Percentiles rank a stretch among this genome's conserved stretches.
phyloP scores from a whole-genome alignment of 805 yeast genomes.

The Candida germanica region DNA sequence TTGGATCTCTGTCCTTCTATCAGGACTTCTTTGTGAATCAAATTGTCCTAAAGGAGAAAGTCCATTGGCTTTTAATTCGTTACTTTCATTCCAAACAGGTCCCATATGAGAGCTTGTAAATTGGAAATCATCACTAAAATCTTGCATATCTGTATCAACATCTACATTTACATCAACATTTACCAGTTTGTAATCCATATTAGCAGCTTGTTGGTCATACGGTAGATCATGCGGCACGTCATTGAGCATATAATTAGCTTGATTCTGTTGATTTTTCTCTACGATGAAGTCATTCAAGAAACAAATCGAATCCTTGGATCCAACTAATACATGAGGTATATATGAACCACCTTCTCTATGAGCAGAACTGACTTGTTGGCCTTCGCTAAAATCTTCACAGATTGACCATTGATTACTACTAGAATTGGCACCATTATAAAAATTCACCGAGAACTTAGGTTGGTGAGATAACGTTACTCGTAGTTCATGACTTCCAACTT shows the following conservation, averaged over 20 bases:
- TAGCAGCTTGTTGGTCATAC: conserved; percentile 1
- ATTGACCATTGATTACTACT: conserved; percentile 70
- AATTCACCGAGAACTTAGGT: conserved; percentile 78
- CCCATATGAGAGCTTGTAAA: conserved; percentile 4
- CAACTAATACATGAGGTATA: conserved; percentile 68
- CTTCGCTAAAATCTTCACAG: conserved; percentile 82
- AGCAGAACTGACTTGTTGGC: conserved; percentile 74
- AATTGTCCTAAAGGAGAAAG: conserved; percentile 18
- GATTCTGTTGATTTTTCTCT: conserved; percentile 30
- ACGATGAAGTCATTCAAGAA: conserved; percentile 53
- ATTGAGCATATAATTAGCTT: conserved; percentile 11
- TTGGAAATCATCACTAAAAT: conserved; percentile 9
- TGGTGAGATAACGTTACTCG: conserved; percentile 52
- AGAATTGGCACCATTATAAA: conserved; percentile 52
- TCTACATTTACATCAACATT: not conserved
- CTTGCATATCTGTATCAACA: conserved; percentile 1
- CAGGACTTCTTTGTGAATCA: conserved; percentile 11
- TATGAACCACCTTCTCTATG: conserved; percentile 50
- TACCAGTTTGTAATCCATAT: conserved; percentile 8
- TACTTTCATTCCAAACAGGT: conserved; percentile 10
- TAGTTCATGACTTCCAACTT: conserved; percentile 45
- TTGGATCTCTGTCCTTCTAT: conserved; percentile 4
- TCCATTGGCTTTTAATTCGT: conserved; percentile 12
- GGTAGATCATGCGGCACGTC: conserved; percentile 1
- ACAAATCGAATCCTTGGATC: conserved; percentile 47